Base-by-base conservation (phyloP, 2,329 filamentous ascomycete genomes). In the Neofusicoccum laricinum region DNA sequence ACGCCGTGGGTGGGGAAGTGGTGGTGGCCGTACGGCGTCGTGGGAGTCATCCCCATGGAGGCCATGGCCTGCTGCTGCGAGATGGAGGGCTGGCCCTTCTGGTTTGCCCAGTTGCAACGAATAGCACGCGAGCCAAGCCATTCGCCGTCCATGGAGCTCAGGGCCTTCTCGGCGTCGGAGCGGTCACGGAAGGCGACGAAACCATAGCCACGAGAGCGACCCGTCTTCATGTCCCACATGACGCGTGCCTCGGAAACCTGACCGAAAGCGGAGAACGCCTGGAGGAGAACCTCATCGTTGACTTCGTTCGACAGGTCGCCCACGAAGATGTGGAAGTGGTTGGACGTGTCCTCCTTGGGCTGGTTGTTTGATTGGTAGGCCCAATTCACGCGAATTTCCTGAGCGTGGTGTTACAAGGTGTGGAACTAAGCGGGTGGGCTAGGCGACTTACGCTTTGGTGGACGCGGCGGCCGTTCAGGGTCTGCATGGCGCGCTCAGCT, bases 141-240 rank as follows among this genome's bases (percentile, higher is more conserved):
- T 81, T 99, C 95, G 67, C 95, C 95, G 74, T 99, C 95, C 95
- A 99, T 99, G 67, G 93, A 93, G 80, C 90, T 96, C 73, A 99
- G 80, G 1, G 95, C 94, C 80, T 97, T 97, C 78, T 99, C 95
- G 32, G 95, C 95, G 73, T 99, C 95, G 40, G 86, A 82, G 68
- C 94, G 92, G 68, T 99, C 95, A 67, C 94, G 91, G 86, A 96
- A 99, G 57, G 95, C 95, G 70, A 98, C 94, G 75, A 99, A 99
- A 12, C 95, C 95, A 75, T 99, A 99, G 66, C 95, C 95, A 76
- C 95, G 91, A 69, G 95, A 98, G 68, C 95, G 90, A 70, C 95
- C 95, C 40, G 95, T 99, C 86, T 99, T 99, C 95, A 99, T 99
- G 78, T 99, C 95, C 95, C 95, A 99, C 95, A 99, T 99, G 68